Evolutionary conservation across 2,329 filamentous ascomycete genomes (phyloP).

Genomic region (Botrytis elliptica): DNA sequence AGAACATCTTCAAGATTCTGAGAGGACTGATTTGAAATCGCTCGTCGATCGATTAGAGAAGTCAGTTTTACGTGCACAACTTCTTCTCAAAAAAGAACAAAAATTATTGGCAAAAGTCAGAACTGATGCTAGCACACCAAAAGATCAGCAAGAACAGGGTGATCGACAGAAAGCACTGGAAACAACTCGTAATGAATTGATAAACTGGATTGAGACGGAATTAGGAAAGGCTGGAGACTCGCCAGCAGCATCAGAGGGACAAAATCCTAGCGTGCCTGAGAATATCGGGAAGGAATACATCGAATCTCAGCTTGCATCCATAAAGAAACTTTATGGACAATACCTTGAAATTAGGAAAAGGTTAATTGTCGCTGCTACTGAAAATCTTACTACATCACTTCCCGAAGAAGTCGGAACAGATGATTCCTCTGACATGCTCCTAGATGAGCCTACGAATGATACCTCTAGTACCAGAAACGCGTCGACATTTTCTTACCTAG

Average conservation of each 20-base stretch:
- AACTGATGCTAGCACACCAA: constrained; percentile 7
- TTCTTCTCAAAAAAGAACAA: constrained; percentile 57
- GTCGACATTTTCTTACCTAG: constrained; percentile 54
- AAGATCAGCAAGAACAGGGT: constrained; percentile 6
- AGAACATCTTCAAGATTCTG: constrained; percentile 30
- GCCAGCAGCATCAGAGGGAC: constrained; percentile 39
- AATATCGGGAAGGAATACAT: constrained; percentile 30
- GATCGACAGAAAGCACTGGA: constrained; percentile 50
- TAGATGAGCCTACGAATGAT: constrained; percentile 15
- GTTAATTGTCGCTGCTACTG: constrained; percentile 43
- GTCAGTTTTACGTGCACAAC: constrained; percentile 56
- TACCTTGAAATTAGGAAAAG: constrained; percentile 52
- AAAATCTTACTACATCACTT: constrained; percentile 18
- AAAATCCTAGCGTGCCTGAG: constrained; percentile 20
- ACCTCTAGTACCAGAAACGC: constrained; percentile 25
- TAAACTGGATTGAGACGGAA: constrained; percentile 64
- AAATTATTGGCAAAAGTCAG: constrained; percentile 50
- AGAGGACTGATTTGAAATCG: constrained; percentile 46
- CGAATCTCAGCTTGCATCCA: constrained; percentile 33
- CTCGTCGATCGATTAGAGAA: constrained; percentile 56
- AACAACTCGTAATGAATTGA: constrained; percentile 57
- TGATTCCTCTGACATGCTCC: background rate
- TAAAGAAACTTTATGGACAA: constrained; percentile 53
- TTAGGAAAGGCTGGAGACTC: constrained; percentile 49
- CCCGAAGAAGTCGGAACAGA: constrained; percentile 5